phyloP scores from a whole-genome alignment of 2,329 filamentous ascomycete genomes.

The Zymoseptoria crescenta region DNA sequence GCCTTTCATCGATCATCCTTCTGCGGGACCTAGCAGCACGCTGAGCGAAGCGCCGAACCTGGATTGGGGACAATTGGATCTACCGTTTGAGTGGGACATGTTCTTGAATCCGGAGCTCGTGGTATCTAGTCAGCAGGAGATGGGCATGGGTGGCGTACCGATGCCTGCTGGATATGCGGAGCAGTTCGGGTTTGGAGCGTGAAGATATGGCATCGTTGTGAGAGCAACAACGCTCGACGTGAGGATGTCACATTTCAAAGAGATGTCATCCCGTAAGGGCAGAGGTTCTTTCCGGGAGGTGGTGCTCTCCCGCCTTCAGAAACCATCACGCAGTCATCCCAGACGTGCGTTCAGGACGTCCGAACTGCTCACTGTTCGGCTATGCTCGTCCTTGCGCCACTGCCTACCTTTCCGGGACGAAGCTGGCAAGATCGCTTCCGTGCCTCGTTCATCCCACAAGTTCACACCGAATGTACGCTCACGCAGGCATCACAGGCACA shows the following conservation, averaged over 20 bases:
- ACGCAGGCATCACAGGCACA: background rate
- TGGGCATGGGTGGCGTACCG: background rate
- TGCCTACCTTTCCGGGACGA: too few relatives aligned
- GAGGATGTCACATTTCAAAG: too few relatives aligned
- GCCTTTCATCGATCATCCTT: slow-evolving; percentile 25
- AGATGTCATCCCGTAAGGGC: too few relatives aligned
- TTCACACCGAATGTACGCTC: too few relatives aligned
- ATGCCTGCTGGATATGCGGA: slow-evolving; percentile 8
- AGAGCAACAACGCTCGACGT: background rate
- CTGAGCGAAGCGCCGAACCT: slow-evolving; percentile 26
- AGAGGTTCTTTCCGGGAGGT: too few relatives aligned
- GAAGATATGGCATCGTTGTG: background rate
- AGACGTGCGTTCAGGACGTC: too few relatives aligned
- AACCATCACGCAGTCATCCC: too few relatives aligned
- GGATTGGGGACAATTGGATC: slow-evolving; percentile 26
- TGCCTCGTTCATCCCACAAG: too few relatives aligned
- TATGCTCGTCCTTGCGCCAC: too few relatives aligned
- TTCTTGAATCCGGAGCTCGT: slow-evolving; percentile 29
- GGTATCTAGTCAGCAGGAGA: slow-evolving; percentile 20
- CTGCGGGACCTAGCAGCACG: slow-evolving; percentile 19
- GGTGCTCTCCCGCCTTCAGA: too few relatives aligned
- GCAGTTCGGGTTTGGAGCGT: slow-evolving; percentile 13
- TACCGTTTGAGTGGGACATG: slow-evolving; percentile 30
- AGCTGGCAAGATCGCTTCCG: too few relatives aligned
- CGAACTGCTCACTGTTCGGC: too few relatives aligned